phyloP scores from a whole-genome alignment of 1,284 basidiomycete genomes.

The Waitea zeae region DNA sequence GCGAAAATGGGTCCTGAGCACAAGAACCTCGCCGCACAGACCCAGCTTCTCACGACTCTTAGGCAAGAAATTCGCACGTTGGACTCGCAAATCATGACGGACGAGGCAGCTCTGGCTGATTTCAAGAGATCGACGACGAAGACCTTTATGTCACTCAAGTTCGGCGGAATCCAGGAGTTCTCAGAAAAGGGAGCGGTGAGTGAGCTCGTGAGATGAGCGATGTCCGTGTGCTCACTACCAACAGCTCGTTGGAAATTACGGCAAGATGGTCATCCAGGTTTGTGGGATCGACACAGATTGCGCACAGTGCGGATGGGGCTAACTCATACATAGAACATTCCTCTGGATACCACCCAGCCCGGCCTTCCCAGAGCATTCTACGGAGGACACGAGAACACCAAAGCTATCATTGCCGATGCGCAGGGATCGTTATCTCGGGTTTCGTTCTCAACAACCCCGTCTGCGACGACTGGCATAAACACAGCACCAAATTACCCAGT shows the following conservation, averaged over 20 bases:
- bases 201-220: constrained; percentile 5
- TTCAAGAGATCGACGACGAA: constrained; percentile 63
- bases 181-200: constrained; percentile 67
- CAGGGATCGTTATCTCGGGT: constrained; percentile 41
- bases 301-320: neutral
- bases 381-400: constrained; percentile 41
- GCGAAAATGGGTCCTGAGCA: constrained; percentile 85
- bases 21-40: constrained; percentile 70
- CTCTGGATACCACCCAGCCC: constrained; percentile 64
- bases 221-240: constrained; percentile 11
- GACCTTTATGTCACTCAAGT: constrained; percentile 73
- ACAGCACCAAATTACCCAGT: constrained; percentile 6
- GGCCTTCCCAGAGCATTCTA: constrained; percentile 68
- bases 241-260: constrained; percentile 68
- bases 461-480: too few species aligned
- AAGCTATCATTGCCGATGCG: constrained; percentile 46
- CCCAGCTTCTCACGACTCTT: constrained; percentile 56
- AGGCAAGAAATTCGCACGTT: constrained; percentile 65
- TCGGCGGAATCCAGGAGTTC: constrained; percentile 74
- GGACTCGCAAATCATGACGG: constrained; percentile 72
- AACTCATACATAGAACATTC: constrained; percentile 41
- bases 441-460: constrained; percentile 24
- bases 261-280: constrained; percentile 48
- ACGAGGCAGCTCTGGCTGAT: constrained; percentile 73
- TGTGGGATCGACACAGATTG: neutral